A percentile compares a stretch with the other conserved stretches of the same genome.
Evolutionary conservation across 1,284 basidiomycete species (phyloP).

Genomic region (Fomitopsis betulina): DNA sequence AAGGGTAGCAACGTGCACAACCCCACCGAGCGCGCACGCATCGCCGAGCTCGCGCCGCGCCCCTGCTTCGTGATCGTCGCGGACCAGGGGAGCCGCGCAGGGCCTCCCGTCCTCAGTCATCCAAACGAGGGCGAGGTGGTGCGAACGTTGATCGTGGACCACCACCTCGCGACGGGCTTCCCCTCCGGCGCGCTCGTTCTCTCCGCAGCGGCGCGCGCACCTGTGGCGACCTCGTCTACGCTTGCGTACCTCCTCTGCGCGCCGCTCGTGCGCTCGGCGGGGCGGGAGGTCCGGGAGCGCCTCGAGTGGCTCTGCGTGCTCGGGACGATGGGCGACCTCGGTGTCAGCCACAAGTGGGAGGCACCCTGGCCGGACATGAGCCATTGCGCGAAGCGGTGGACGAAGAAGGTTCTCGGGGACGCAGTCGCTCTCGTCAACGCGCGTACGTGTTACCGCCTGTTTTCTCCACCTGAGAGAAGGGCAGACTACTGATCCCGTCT

Average conservation of each 20-base stretch:
- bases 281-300: slow-evolving; percentile 1
- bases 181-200: slow-evolving; percentile 23
- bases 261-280: slow-evolving; percentile 12
- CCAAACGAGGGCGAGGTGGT: slow-evolving; percentile 4
- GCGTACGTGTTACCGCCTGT: slow-evolving; percentile 16
- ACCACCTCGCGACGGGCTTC: slow-evolving; percentile 28
- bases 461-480: neutral
- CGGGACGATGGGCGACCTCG: slow-evolving; percentile 30
- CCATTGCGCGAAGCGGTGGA: slow-evolving; percentile 22
- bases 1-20: slow-evolving; percentile 27
- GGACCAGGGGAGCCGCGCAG: slow-evolving; percentile 29
- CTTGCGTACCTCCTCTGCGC: slow-evolving; percentile 26
- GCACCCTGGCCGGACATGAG: slow-evolving; percentile 25
- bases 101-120: slow-evolving; percentile 18
- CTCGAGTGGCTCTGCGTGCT: slow-evolving; percentile 27
- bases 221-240: slow-evolving; percentile 26
- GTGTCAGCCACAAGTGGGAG: slow-evolving; percentile 25
- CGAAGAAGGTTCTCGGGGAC: slow-evolving; percentile 26
- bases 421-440: slow-evolving; percentile 29
- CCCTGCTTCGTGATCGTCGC: slow-evolving; percentile 22
- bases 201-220: slow-evolving; percentile 22
- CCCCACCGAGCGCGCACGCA: slow-evolving; percentile 18
- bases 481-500: neutral
- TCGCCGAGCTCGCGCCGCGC: slow-evolving; percentile 17
- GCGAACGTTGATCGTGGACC: slow-evolving; percentile 26